Evolutionary conservation across 257 asterid species (phyloP).

Genomic region (Fraxinus pennsylvanica): DNA sequence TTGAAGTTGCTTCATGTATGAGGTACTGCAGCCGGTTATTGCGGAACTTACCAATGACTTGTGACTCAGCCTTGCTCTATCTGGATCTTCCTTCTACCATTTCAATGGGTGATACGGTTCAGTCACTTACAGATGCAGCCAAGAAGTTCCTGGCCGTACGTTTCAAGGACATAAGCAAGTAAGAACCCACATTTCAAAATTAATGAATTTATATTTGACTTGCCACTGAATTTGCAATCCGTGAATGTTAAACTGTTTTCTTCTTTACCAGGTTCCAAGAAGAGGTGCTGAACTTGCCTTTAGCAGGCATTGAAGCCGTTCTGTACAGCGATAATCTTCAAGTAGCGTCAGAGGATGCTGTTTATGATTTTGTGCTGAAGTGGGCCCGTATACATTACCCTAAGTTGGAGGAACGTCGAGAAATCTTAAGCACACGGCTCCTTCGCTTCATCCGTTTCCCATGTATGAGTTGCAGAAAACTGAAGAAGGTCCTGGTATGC

Average conservation of each 20-base stretch:
- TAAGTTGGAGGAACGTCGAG: constrained; percentile 60
- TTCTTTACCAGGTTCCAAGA: constrained; percentile 55
- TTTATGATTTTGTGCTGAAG: constrained; percentile 69
- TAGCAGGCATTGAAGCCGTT: constrained; percentile 76
- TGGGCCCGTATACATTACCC: constrained; percentile 78
- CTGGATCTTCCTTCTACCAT: constrained; percentile 85
- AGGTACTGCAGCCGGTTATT: constrained; percentile 70
- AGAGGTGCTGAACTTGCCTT: constrained; percentile 70
- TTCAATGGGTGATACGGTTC: constrained; percentile 74
- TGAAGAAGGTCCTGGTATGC: constrained; percentile 65
- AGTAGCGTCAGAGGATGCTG: constrained; percentile 80
- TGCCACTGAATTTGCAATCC: background rate
- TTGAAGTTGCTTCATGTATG: constrained; percentile 87
- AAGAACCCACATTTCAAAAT: constrained; percentile 21
- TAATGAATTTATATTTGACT: background rate
- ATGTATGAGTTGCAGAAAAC: constrained; percentile 78
- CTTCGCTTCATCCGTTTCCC: constrained; percentile 76
- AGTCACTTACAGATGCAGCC: constrained; percentile 71
- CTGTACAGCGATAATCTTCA: constrained; percentile 72
- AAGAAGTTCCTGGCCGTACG: constrained; percentile 65
- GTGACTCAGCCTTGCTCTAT: constrained; percentile 83
- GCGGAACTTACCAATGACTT: constrained; percentile 67
- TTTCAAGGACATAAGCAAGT: constrained; percentile 83
- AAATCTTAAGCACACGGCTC: constrained; percentile 57
- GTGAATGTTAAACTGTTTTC: constrained; percentile 2